Conservation (phyloP, 139 green algal genomes). For the Chlamydomonas incerta region DNA sequence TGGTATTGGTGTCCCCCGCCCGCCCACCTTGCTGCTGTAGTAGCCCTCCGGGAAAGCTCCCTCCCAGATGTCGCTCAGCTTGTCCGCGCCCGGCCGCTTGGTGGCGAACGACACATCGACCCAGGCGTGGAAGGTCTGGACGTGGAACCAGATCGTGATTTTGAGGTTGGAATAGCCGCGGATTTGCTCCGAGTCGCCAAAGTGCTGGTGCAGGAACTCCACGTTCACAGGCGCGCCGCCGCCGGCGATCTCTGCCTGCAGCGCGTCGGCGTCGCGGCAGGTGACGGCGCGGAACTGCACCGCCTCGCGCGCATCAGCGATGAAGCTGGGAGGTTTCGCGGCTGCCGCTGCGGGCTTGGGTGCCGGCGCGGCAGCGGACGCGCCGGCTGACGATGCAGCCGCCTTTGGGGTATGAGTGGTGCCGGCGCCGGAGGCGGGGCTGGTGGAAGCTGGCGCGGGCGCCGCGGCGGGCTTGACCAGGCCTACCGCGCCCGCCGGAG, state of each 20-base stretch:
- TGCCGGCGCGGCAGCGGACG: not conserved
- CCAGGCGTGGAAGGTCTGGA: conserved; percentile 53
- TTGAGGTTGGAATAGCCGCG: conserved; percentile 55
- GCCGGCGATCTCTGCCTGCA: conserved; percentile 43
- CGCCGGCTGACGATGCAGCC: not conserved
- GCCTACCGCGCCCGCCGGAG: not conserved
- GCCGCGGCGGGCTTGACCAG: not conserved
- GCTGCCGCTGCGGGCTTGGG: not conserved
- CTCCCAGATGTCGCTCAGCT: conserved; percentile 46
- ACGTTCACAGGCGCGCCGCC: conserved; percentile 37
- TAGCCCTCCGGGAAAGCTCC: conserved; percentile 50
- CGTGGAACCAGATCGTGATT: conserved; percentile 64
- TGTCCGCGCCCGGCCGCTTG: conserved; percentile 55
- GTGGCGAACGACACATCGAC: conserved; percentile 63
- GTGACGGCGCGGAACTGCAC: conserved; percentile 18
- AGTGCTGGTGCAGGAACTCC: conserved; percentile 61
- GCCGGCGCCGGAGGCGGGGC: not conserved
- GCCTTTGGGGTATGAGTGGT: not conserved
- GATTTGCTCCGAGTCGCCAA: conserved; percentile 51
- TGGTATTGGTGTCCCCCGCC: no score
- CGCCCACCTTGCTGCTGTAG: conserved; percentile 17
- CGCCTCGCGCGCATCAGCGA: conserved; percentile 4
- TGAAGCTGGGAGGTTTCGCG: not conserved
- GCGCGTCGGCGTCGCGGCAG: not conserved
- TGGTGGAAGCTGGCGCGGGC: not conserved